Conservation (phyloP, 2,329 filamentous ascomycete species). For the Trichoderma aggressivum region DNA sequence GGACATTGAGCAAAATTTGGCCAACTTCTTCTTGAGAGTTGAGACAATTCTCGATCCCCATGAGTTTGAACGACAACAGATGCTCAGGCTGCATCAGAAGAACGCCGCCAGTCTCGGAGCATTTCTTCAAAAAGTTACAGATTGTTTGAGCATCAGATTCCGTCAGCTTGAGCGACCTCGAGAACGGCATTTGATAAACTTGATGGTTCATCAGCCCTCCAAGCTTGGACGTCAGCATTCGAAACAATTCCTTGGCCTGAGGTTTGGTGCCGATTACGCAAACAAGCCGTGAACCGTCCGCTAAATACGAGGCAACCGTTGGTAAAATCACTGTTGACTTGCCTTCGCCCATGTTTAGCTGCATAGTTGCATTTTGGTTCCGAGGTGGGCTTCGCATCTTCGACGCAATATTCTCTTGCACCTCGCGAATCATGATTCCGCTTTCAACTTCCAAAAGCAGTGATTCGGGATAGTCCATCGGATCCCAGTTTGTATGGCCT, state of each 20-base stretch:
- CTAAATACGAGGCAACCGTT: conserved; percentile 55
- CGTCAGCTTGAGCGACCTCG: conserved; percentile 24
- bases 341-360: conserved; percentile 70
- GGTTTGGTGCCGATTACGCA: conserved; percentile 61
- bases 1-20: conserved; percentile 35
- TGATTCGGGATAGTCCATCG: conserved; percentile 52
- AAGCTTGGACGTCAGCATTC: conserved; percentile 35
- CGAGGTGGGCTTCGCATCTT: conserved; percentile 49
- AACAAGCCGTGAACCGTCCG: conserved; percentile 46
- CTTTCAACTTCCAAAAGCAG: conserved; percentile 64
- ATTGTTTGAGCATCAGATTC: neutral
- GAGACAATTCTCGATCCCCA: conserved; percentile 51
- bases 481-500: conserved; percentile 56
- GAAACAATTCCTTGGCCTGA: conserved; percentile 55
- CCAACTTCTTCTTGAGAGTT: conserved; percentile 30
- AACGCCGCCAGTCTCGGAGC: conserved; percentile 43
- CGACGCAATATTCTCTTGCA: conserved; percentile 56
- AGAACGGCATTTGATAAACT: conserved; percentile 59
- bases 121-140: neutral
- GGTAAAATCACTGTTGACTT: conserved; percentile 69
- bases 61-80: conserved; percentile 60
- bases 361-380: conserved; percentile 52
- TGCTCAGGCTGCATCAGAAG: conserved; percentile 63
- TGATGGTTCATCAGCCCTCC: conserved; percentile 29
- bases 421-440: conserved; percentile 56